phyloP scores from a whole-genome alignment of 345 rosid species.

The Citrus reticulata region DNA sequence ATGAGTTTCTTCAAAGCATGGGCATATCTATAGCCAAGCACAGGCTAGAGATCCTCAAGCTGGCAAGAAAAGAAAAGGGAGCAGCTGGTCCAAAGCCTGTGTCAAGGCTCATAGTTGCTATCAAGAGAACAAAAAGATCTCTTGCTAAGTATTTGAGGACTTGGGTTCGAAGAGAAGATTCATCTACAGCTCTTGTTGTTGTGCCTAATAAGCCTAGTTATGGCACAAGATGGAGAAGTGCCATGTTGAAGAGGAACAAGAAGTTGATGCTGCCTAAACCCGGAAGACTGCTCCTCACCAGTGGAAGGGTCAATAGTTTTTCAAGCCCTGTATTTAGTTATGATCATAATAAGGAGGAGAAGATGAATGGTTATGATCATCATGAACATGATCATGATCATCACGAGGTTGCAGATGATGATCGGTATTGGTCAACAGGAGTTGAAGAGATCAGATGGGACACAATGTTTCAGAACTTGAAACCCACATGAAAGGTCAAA shows the following conservation, averaged over 20 bases:
- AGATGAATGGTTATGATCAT: slow-evolving; percentile 18
- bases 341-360: slow-evolving; percentile 41
- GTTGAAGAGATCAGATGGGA: slow-evolving; percentile 85
- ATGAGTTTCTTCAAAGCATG: slow-evolving; percentile 95
- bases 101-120: slow-evolving; percentile 49
- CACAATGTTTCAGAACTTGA: slow-evolving; percentile 84
- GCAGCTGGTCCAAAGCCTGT: slow-evolving; percentile 30
- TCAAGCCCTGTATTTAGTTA: slow-evolving; percentile 42
- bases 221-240: slow-evolving; percentile 49
- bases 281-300: slow-evolving; percentile 58
- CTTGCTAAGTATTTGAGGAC: slow-evolving; percentile 44
- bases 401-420: slow-evolving; percentile 14
- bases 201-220: slow-evolving; percentile 40
- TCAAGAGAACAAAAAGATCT: slow-evolving; percentile 56
- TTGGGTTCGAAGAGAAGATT: slow-evolving; percentile 44
- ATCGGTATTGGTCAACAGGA: slow-evolving; percentile 46
- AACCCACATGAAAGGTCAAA: slow-evolving; percentile 58
- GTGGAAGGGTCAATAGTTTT: slow-evolving; percentile 49
- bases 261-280: slow-evolving; percentile 39
- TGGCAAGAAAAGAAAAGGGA: slow-evolving; percentile 50
- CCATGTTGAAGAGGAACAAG: slow-evolving; percentile 70
- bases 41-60: slow-evolving; percentile 89
- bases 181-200: slow-evolving; percentile 46
- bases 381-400: background rate
- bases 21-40: slow-evolving; percentile 94